Percentiles rank a stretch among this genome's conserved stretches.
phyloP scores from a whole-genome alignment of 2,329 filamentous ascomycete genomes.

The Ceratocystiopsis sp. region DNA sequence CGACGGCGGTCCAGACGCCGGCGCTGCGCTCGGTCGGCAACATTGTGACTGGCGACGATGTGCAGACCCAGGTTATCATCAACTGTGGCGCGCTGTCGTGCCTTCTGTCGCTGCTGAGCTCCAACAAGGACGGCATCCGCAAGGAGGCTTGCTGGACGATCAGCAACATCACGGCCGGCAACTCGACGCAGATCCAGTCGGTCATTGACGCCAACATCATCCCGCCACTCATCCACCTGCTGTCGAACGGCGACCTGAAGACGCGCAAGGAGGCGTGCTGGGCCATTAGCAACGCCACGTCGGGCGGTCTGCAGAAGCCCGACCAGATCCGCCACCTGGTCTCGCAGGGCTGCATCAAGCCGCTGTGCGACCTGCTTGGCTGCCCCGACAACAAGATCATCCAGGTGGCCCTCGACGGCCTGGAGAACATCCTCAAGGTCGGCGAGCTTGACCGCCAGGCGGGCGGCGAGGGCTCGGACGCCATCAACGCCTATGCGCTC shows the following conservation, averaged over 20 bases:
- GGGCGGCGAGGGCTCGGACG: constrained; percentile 52
- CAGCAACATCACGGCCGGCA: constrained; percentile 95
- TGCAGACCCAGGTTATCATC: constrained; percentile 98
- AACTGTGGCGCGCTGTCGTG: constrained; percentile 90
- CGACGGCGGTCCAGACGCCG: constrained; percentile 94
- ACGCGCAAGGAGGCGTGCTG: constrained; percentile 98
- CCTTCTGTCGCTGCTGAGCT: constrained; percentile 84
- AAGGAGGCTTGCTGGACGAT: constrained; percentile 99
- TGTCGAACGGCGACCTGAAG: constrained; percentile 96
- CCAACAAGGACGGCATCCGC: constrained; percentile 94
- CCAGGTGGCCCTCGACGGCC: constrained; percentile 88
- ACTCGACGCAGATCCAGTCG: constrained; percentile 92
- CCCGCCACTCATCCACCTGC: constrained; percentile 83
- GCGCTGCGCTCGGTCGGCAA: constrained; percentile 95
- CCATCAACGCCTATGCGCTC: constrained; percentile 89
- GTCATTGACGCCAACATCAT: constrained; percentile 97
- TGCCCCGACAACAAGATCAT: constrained; percentile 99
- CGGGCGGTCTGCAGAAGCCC: constrained; percentile 92
- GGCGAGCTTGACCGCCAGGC: constrained; percentile 97
- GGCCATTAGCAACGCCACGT: constrained; percentile 98
- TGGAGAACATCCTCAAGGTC: constrained; percentile 99
- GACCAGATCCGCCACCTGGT: constrained; percentile 97
- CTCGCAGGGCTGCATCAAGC: constrained; percentile 86
- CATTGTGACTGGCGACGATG: constrained; percentile 95
- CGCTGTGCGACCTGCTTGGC: constrained; percentile 80